phyloP scores from a whole-genome alignment of 768 basidiomycete genomes.

The Boletus sensibilis region DNA sequence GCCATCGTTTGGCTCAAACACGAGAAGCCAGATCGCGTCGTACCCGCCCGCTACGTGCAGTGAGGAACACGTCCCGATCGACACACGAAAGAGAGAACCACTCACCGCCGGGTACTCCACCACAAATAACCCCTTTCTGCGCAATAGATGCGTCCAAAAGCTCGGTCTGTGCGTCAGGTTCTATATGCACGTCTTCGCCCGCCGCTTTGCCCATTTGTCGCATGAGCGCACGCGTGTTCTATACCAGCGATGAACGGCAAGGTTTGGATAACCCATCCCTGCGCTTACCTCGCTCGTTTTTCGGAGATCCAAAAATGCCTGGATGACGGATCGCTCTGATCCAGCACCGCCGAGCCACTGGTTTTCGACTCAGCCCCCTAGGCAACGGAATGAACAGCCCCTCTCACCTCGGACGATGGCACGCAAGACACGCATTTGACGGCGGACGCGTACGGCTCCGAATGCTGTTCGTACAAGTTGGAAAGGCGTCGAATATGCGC shows the following conservation, averaged over 20 bases:
- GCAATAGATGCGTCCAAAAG: slow-evolving; percentile 77
- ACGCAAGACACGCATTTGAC: slow-evolving; percentile 63
- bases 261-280: neutral
- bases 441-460: slow-evolving; percentile 50
- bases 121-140: slow-evolving; percentile 85
- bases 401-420: slow-evolving; percentile 54
- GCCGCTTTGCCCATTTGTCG: slow-evolving; percentile 76
- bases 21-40: slow-evolving; percentile 93
- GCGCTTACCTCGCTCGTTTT: slow-evolving; percentile 53
- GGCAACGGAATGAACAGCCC: neutral
- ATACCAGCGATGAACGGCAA: neutral
- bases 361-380: neutral
- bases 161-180: slow-evolving; percentile 82
- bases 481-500: slow-evolving; percentile 51
- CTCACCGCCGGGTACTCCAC: slow-evolving; percentile 95
- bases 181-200: slow-evolving; percentile 71
- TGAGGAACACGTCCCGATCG: neutral
- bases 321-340: slow-evolving; percentile 38
- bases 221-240: slow-evolving; percentile 81
- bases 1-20: slow-evolving; percentile 57
- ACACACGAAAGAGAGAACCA: neutral
- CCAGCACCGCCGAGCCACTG: slow-evolving; percentile 45
- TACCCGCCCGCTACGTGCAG: slow-evolving; percentile 80
- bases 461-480: slow-evolving; percentile 46
- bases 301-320: slow-evolving; percentile 59